These are phyloP conservation scores for Verbena officinalis DNA, from an alignment of 257 asterid species.

Conservation along the genomic window DNA sequence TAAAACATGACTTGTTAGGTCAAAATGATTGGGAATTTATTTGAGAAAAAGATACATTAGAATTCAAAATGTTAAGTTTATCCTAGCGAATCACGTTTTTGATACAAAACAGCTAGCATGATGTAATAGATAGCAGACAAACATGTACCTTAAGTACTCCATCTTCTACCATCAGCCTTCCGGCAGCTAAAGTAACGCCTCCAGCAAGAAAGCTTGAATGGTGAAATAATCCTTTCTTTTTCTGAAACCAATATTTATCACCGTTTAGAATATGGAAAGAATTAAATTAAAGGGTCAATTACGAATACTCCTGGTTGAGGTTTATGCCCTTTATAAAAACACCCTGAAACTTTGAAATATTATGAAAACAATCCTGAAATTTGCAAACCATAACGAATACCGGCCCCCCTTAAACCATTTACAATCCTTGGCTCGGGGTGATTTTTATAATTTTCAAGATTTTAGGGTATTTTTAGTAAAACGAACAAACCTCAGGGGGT, in stretches of 20 bases:
- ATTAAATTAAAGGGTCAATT: neutral
- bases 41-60: neutral
- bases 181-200: constrained; percentile 75
- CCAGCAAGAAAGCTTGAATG: constrained; percentile 86
- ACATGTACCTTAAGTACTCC: constrained; percentile 58
- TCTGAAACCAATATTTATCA: constrained; percentile 43
- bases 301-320: no score
- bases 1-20: constrained; percentile 1
- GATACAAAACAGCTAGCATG: neutral
- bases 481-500: no score
- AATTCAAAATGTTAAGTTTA: no score
- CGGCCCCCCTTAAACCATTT: no score
- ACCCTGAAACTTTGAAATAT: no score
- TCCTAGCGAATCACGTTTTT: neutral
- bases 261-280: neutral
- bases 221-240: constrained; percentile 70
- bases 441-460: no score
- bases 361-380: no score
- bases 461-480: no score
- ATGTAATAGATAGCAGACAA: neutral
- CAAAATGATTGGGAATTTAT: neutral
- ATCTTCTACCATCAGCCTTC: constrained; percentile 55
- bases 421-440: no score
- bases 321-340: no score
- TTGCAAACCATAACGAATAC: no score